Conservation (phyloP, 306 rosid species). For the Comarum palustre region DNA sequence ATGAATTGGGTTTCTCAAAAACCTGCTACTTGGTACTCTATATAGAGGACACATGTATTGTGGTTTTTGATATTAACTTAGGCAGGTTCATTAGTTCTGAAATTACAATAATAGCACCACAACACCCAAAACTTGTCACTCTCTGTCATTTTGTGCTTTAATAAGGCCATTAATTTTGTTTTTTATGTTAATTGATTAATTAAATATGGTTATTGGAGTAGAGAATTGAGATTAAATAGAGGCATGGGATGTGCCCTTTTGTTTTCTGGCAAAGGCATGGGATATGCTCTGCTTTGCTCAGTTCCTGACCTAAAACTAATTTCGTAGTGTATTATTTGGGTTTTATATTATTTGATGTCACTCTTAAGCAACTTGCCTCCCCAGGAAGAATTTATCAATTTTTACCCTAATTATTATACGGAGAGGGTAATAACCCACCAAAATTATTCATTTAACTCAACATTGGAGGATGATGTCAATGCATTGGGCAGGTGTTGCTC, state of each 20-base stretch:
- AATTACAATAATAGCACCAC: neutral
- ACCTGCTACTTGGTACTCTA: neutral
- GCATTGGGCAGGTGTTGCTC: neutral
- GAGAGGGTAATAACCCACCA: neutral
- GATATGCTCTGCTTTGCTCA: neutral
- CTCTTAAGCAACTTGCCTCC: neutral
- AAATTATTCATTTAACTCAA: too few species aligned
- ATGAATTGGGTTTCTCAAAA: neutral
- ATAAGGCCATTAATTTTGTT: neutral
- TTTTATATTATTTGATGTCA: neutral
- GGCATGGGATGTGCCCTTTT: conserved; percentile 18
- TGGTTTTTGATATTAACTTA: neutral
- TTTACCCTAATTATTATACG: neutral
- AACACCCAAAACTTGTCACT: neutral
- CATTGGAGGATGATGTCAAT: neutral
- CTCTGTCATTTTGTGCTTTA: conserved; percentile 2
- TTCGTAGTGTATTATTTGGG: neutral
- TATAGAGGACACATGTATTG: neutral
- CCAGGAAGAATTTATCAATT: neutral
- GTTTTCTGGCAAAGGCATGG: neutral
- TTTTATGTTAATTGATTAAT: neutral
- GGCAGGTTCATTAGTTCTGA: neutral
- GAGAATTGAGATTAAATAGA: neutral
- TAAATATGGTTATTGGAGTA: neutral
- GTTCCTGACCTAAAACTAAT: neutral